These are phyloP conservation scores for Eutrema heterophyllum DNA, from an alignment of 345 rosid species.

Conservation along the genomic window DNA sequence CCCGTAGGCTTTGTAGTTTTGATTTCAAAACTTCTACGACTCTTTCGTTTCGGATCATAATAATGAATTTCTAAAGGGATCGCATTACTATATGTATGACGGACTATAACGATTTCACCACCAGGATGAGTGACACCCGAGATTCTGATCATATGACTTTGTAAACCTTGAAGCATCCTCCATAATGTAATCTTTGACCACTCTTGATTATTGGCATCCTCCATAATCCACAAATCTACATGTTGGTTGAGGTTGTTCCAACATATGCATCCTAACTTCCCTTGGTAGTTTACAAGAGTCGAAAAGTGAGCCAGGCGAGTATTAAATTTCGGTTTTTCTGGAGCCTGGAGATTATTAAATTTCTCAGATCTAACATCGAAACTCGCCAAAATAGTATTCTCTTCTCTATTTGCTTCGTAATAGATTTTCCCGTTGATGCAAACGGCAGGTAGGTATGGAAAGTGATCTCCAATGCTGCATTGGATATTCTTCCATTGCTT, in stretches of 20 bases:
- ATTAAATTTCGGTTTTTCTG: background rate
- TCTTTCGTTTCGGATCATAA: background rate
- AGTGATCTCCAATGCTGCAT: background rate
- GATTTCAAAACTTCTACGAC: background rate
- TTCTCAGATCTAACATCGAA: background rate
- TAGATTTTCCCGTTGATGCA: background rate
- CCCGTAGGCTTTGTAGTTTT: background rate
- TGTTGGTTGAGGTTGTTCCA: background rate
- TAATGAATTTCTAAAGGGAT: background rate
- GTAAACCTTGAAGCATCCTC: background rate
- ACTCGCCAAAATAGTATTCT: background rate
- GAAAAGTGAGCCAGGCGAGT: background rate
- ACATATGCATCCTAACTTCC: background rate
- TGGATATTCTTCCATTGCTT: background rate
- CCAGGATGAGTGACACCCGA: background rate
- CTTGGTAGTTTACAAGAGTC: background rate
- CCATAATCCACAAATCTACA: constrained; percentile 3
- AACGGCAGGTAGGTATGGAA: background rate
- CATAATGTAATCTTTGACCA: background rate
- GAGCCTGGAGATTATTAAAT: background rate
- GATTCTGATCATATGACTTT: background rate
- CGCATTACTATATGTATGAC: too few species aligned
- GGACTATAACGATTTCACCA: background rate
- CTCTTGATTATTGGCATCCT: background rate
- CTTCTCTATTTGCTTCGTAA: background rate